phyloP scores from a whole-genome alignment of 2,329 filamentous ascomycete species.

The Botrytis sinoallii region DNA sequence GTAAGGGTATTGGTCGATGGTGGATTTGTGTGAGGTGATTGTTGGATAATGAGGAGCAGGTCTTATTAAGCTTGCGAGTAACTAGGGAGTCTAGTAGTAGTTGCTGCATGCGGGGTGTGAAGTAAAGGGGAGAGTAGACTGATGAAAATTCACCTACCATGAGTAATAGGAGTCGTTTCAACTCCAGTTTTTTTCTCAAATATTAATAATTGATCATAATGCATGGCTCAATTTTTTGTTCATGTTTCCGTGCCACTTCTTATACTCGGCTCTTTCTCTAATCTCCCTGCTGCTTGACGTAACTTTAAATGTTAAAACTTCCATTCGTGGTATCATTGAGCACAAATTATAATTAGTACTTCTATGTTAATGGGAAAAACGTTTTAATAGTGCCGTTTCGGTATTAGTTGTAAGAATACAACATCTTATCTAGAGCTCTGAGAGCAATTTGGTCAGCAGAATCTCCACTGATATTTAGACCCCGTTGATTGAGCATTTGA shows the following conservation, averaged over 20 bases:
- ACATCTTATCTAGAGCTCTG: background rate
- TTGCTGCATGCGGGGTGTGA: background rate
- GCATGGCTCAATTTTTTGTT: background rate
- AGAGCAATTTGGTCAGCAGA: background rate
- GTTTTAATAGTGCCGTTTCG: background rate
- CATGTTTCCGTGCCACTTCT: background rate
- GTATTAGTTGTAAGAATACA: background rate
- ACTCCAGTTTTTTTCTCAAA: background rate
- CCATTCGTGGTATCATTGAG: background rate
- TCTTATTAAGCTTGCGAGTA: no score
- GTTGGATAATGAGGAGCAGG: background rate
- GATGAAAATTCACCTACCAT: background rate
- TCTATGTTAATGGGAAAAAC: background rate
- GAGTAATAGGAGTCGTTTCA: background rate
- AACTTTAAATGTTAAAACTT: background rate
- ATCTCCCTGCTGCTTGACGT: background rate
- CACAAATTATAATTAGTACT: background rate
- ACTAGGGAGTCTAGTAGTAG: background rate
- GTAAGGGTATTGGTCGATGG: background rate
- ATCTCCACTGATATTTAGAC: background rate
- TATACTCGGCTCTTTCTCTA: background rate
- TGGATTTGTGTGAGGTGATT: background rate
- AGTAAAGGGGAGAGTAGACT: background rate
- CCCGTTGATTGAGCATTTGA: background rate
- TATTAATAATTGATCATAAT: background rate